Conservation (phyloP, 768 basidiomycete species). For the Leccinum imitatum region DNA sequence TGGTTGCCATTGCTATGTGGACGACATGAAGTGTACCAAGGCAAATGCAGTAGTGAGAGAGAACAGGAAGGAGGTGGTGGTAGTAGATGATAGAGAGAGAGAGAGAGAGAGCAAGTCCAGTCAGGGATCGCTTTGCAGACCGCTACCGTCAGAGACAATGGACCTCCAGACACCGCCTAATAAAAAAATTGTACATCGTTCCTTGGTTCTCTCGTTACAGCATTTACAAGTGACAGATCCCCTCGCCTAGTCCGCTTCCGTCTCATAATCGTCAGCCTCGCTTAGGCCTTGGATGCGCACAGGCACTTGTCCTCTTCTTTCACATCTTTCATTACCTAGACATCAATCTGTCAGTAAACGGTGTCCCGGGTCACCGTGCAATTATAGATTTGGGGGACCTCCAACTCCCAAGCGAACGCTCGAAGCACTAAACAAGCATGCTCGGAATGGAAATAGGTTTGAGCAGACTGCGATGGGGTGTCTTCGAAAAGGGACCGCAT, state of each 20-base stretch:
- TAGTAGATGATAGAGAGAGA: constrained; percentile 19
- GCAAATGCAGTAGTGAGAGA: neutral
- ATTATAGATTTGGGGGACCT: constrained; percentile 26
- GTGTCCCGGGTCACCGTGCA: constrained; percentile 26
- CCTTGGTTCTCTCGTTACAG: constrained; percentile 14
- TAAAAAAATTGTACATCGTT: constrained; percentile 10
- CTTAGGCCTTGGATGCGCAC: constrained; percentile 32
- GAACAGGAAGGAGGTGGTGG: constrained; percentile 6
- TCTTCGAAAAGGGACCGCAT: constrained; percentile 37
- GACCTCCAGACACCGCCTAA: constrained; percentile 35
- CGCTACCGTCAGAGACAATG: constrained; percentile 5
- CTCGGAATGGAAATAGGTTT: constrained; percentile 20
- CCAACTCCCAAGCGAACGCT: constrained; percentile 25
- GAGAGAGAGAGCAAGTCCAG: constrained; percentile 11
- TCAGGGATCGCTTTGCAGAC: constrained; percentile 14
- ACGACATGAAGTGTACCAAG: constrained; percentile 27
- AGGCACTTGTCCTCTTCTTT: constrained; percentile 50
- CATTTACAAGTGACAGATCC: constrained; percentile 9
- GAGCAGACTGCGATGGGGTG: constrained; percentile 30
- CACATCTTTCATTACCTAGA: constrained; percentile 49
- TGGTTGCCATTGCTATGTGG: constrained; percentile 25
- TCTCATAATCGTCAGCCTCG: constrained; percentile 13
- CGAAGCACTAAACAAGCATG: constrained; percentile 6
- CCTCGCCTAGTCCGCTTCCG: constrained; percentile 10
- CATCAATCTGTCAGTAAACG: constrained; percentile 23